Percentiles rank a stretch among this genome's conserved stretches.
Evolutionary conservation across 805 yeast genomes (phyloP).

Genomic region (Yarrowia deformans): DNA sequence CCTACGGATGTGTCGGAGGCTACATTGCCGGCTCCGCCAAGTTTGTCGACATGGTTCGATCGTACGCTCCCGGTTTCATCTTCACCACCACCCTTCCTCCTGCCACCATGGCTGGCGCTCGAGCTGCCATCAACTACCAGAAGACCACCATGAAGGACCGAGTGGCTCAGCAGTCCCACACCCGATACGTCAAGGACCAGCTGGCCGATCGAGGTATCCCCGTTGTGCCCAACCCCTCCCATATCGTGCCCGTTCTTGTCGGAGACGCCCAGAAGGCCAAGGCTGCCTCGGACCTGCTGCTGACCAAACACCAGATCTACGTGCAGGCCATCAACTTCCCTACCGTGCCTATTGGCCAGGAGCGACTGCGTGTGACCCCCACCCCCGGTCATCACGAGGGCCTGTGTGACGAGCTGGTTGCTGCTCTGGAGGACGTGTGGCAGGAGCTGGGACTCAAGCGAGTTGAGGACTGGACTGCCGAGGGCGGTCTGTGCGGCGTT

Average conservation of each 20-base stretch:
- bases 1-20: conserved; percentile 97
- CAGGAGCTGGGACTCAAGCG: conserved; percentile 75
- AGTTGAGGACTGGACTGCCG: conserved; percentile 73
- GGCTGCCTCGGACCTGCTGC: conserved; percentile 84
- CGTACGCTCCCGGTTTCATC: conserved; percentile 96
- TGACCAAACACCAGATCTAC: conserved; percentile 83
- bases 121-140: conserved; percentile 84
- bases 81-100: conserved; percentile 98
- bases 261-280: conserved; percentile 96
- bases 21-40: conserved; percentile 88
- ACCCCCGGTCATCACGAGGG: conserved; percentile 93
- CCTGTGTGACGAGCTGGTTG: conserved; percentile 75
- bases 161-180: conserved; percentile 81
- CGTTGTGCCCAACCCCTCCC: conserved; percentile 96
- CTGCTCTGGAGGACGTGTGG: conserved; percentile 83
- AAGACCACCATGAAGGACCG: conserved; percentile 79
- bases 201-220: conserved; percentile 82
- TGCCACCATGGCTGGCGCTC: conserved; percentile 95
- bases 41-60: conserved; percentile 93
- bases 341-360: conserved; percentile 94
- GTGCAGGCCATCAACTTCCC: conserved; percentile 99
- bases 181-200: conserved; percentile 80
- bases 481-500: conserved; percentile 93
- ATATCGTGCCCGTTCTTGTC: conserved; percentile 92
- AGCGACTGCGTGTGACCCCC: conserved; percentile 96